These are phyloP conservation scores for Syncephalis fuscata DNA, from an alignment of 371 early-diverging fungal species.

Conservation along the genomic window DNA sequence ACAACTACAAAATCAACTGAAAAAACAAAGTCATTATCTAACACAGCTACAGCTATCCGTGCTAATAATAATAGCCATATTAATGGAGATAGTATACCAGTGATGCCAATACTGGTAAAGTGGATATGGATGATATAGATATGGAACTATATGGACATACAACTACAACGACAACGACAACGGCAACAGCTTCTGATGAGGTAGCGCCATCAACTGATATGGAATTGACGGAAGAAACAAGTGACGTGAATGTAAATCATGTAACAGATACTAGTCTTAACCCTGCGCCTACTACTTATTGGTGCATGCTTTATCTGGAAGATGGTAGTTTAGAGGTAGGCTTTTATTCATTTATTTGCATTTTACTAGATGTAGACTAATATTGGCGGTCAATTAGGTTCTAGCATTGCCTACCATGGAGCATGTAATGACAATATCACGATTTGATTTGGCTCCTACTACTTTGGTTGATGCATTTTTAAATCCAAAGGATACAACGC, in stretches of 20 bases:
- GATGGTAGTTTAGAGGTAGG: conserved; percentile 36
- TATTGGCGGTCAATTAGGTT: conserved; percentile 17
- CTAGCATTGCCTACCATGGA: conserved; percentile 53
- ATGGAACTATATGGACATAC: conserved; percentile 39
- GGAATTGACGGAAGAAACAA: conserved; percentile 1
- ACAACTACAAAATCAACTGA: conserved; percentile 19
- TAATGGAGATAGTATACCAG: too few relatives aligned
- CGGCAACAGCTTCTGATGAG: conserved; percentile 1
- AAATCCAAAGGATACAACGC: conserved; percentile 16
- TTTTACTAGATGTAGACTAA: background rate
- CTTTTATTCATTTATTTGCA: background rate
- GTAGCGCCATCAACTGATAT: too few relatives aligned
- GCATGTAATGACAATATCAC: conserved; percentile 37
- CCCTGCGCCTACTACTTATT: conserved; percentile 16
- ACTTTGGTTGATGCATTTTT: conserved; percentile 31
- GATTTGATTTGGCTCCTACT: conserved; percentile 44
- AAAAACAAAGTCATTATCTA: background rate
- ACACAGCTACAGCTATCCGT: too few relatives aligned
- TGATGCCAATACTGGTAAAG: background rate
- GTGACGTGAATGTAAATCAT: conserved; percentile 9
- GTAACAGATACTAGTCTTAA: conserved; percentile 2
- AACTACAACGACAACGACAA: background rate
- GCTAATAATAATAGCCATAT: conserved; percentile 7
- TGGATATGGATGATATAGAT: conserved; percentile 36
- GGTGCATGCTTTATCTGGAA: conserved; percentile 25